Conservation (phyloP, 371 early-diverging fungal genomes). For the Actinomucor elegans region DNA sequence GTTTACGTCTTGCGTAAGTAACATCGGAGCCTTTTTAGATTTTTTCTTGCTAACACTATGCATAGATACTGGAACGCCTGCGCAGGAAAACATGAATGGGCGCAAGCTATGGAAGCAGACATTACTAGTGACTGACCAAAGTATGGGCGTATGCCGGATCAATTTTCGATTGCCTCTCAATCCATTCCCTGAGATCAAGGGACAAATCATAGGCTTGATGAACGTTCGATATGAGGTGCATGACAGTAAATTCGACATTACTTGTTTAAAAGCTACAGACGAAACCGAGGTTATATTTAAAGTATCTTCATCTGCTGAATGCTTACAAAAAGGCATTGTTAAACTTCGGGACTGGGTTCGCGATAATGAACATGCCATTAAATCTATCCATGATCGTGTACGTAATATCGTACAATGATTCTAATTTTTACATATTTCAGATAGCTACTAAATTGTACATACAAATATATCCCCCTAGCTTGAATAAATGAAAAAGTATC, state of each 20-base stretch:
- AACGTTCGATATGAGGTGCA: constrained; percentile 33
- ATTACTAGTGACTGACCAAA: constrained; percentile 32
- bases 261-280: constrained; percentile 27
- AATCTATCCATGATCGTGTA: background rate
- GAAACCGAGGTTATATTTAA: constrained; percentile 28
- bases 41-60: background rate
- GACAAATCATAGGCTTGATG: constrained; percentile 27
- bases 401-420: background rate
- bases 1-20: constrained; percentile 56
- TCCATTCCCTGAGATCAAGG: constrained; percentile 12
- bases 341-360: constrained; percentile 1
- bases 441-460: too few relatives aligned
- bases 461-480: too few relatives aligned
- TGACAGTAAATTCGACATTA: constrained; percentile 35
- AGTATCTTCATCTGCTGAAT: constrained; percentile 9
- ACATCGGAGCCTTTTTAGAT: background rate
- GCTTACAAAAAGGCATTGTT: constrained; percentile 9
- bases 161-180: constrained; percentile 17
- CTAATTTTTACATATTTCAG: too few relatives aligned
- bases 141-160: constrained; percentile 28
- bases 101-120: constrained; percentile 28
- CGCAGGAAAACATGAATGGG: constrained; percentile 7
- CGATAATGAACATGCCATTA: background rate
- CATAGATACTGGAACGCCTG: constrained; percentile 16
- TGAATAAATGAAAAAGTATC: too few relatives aligned